These are phyloP conservation scores for Otatea glauca DNA, from an alignment of 176 grass and related monocot species.

Conservation along the genomic window DNA sequence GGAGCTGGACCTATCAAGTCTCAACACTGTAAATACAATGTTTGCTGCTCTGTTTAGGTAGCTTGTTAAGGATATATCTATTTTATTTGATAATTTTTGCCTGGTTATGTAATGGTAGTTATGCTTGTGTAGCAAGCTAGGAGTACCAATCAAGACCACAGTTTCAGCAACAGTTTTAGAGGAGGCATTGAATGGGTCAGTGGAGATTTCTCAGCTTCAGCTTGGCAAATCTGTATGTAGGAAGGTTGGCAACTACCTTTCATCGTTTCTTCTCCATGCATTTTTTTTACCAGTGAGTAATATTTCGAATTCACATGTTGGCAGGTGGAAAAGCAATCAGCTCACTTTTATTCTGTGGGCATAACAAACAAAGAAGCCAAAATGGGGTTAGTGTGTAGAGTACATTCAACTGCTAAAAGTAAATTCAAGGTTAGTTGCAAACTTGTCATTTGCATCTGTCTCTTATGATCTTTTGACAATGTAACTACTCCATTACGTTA, in stretches of 20 bases:
- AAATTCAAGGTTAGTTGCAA: conserved; percentile 90
- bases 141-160: conserved; percentile 96
- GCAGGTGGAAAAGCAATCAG: conserved; percentile 98
- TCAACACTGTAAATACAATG: conserved; percentile 98
- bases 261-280: conserved; percentile 35
- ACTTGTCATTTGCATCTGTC: conserved; percentile 24
- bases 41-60: conserved; percentile 99
- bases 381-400: conserved; percentile 89
- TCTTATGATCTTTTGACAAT: conserved; percentile 24
- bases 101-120: conserved; percentile 25
- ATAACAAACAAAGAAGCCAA: conserved; percentile 85
- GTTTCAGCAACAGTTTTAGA: conserved; percentile 96
- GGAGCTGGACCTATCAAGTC: conserved; percentile 95
- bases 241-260: conserved; percentile 60
- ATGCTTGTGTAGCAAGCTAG: conserved; percentile 78
- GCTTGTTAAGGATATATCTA: conserved; percentile 10
- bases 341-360: conserved; percentile 94
- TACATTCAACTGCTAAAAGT: conserved; percentile 85
- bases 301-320: conserved; percentile 39
- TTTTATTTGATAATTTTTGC: conserved; percentile 36
- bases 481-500: conserved; percentile 35
- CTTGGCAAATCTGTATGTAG: conserved; percentile 63
- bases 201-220: conserved; percentile 70
- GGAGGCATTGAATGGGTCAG: conserved; percentile 78
- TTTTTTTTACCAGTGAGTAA: conserved; percentile 20